phyloP scores from a whole-genome alignment of 192 early-diverging fungal species.

The Podila verticillata region DNA sequence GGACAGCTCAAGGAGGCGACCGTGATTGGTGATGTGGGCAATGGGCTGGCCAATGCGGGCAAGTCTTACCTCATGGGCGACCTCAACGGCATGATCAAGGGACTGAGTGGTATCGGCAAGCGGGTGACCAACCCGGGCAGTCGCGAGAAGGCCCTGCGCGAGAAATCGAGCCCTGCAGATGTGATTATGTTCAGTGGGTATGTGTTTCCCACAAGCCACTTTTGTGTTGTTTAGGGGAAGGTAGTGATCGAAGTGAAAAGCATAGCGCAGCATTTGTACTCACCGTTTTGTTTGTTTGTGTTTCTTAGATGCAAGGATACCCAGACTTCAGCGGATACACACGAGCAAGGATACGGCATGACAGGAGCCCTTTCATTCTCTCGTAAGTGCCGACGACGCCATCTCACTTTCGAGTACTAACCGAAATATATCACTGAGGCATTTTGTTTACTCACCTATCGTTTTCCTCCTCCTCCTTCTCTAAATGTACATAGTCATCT shows the following conservation, averaged over 20 bases:
- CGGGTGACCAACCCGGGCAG: conserved; percentile 37
- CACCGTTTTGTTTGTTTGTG: not conserved
- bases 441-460: not conserved
- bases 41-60: conserved; percentile 55
- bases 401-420: no score
- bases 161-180: conserved; percentile 68
- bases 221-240: not conserved
- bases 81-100: conserved; percentile 45
- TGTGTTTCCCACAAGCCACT: not conserved
- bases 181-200: conserved; percentile 85
- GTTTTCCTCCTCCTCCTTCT: not conserved
- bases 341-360: conserved; percentile 61
- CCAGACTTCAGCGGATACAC: conserved; percentile 86
- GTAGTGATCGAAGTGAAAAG: no score
- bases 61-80: conserved; percentile 61
- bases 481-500: conserved; percentile 23
- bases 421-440: no score
- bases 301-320: conserved; percentile 73
- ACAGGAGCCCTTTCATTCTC: conserved; percentile 80
- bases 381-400: no score
- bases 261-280: no score
- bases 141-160: conserved; percentile 24
- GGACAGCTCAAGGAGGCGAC: conserved; percentile 66
- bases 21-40: conserved; percentile 57
- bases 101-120: conserved; percentile 60